Conservation (phyloP, 2,329 filamentous ascomycete species). For the Coniochaeta sp. region DNA sequence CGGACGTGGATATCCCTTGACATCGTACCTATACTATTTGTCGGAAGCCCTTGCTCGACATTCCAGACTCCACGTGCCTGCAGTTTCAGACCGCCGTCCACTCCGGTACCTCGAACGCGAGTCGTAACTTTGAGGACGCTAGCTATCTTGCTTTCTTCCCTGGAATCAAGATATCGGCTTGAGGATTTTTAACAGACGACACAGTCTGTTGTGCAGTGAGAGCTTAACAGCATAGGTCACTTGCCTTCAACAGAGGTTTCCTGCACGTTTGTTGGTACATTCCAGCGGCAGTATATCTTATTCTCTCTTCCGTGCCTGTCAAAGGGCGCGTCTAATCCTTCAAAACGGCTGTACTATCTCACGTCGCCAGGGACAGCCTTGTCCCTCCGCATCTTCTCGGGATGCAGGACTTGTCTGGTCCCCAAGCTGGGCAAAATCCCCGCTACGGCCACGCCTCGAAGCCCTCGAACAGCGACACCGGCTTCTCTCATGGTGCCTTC, state of each 20-base stretch:
- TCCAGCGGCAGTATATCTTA: constrained; percentile 10
- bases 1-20: background rate
- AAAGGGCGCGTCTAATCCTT: constrained; percentile 49
- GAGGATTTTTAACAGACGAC: background rate
- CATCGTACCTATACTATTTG: background rate
- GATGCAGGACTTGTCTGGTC: constrained; percentile 81
- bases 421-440: constrained; percentile 30
- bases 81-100: background rate
- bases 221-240: background rate
- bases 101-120: background rate
- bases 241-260: background rate
- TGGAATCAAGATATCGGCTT: background rate
- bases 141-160: background rate
- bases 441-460: constrained; percentile 73
- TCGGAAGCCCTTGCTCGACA: background rate
- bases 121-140: background rate
- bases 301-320: constrained; percentile 37
- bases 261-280: constrained; percentile 9
- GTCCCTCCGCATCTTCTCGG: constrained; percentile 80
- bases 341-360: constrained; percentile 79
- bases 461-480: constrained; percentile 74
- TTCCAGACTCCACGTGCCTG: background rate
- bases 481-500: constrained; percentile 90
- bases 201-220: background rate
- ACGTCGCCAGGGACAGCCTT: constrained; percentile 72